Base-by-base conservation (phyloP, 208 protist species). In the Acanthamoeba royreba region DNA sequence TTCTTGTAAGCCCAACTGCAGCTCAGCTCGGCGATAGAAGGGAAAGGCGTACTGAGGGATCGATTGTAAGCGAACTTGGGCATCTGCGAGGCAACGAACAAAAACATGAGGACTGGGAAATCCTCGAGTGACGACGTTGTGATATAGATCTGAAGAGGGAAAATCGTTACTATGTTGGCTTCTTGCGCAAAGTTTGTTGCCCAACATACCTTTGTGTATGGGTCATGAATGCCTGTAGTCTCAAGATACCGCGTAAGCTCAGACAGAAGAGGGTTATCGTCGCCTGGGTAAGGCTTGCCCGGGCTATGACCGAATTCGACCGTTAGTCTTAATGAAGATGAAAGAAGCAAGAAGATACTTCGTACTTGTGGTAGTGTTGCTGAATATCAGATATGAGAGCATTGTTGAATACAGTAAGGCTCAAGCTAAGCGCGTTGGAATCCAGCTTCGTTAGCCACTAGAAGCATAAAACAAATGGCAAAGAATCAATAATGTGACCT, bases 361-460 rank as follows among this genome's bases (percentile, higher is more conserved):
- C 40, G 90, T 55, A 95, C 94, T 61, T 72, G 58, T 93, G 90
- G 85, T 98, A 98, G 95, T 98, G 98, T n/a, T 91, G 94, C n/a
- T 96, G 87, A 33, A 99, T 96, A 43, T 98, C 97, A n/a, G 93
- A 93, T n/a, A 99, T 74, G 4, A 99, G 93, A 5, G 98, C 96
- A 1, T 94, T 94, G 95, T 99, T 99, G 53, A 98, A 96, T 1
- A 97, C 96, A 17, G 96, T 94, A 47, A 98, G 86, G 2, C 97
- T 95, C n/a, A 95, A 92, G 85, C 96, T 97, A 25, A 99, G 97
- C 33, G 96, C 92, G 38, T 97, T 96, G 74, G 97, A 98, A 91
- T 98, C 98, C 28, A 98, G 94, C 94, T 98, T 98, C 86, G 96
- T 96, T 63, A 96, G 94, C 17, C 94, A 94, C 72, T 95, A 33